Conservation (phyloP, 1,139 yeast genomes). For the Pichia sp. region DNA sequence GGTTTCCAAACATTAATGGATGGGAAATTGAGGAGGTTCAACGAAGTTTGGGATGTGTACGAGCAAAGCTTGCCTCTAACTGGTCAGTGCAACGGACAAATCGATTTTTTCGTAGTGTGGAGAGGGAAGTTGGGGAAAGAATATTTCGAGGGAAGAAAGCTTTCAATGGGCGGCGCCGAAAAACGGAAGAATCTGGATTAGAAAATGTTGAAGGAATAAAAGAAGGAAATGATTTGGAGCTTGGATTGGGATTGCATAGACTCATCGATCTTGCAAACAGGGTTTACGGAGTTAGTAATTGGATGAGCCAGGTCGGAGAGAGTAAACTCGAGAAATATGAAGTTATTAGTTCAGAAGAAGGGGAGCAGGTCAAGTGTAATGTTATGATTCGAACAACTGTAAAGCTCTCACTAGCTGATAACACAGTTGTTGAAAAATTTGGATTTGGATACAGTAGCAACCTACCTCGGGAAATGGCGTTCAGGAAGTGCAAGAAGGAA, state of each 20-base stretch:
- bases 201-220: neutral
- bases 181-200: neutral
- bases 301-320: slow-evolving; percentile 51
- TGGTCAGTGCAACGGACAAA: slow-evolving; percentile 24
- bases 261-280: slow-evolving; percentile 56
- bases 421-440: slow-evolving; percentile 38
- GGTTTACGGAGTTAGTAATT: slow-evolving; percentile 61
- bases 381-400: slow-evolving; percentile 31
- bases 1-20: slow-evolving; percentile 10
- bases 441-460: slow-evolving; percentile 43
- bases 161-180: neutral
- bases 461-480: slow-evolving; percentile 37
- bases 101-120: slow-evolving; percentile 4
- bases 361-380: slow-evolving; percentile 13
- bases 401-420: slow-evolving; percentile 45
- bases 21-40: slow-evolving; percentile 26
- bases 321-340: slow-evolving; percentile 33
- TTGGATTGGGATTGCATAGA: slow-evolving; percentile 24
- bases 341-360: slow-evolving; percentile 11
- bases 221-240: slow-evolving; percentile 1
- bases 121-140: slow-evolving; percentile 1
- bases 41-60: slow-evolving; percentile 18
- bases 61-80: slow-evolving; percentile 24
- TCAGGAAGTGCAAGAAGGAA: slow-evolving; percentile 47
- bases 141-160: neutral